Evolutionary conservation across 2,329 filamentous ascomycete genomes (phyloP), one percentile per base, ranked within the genome.

Genomic region (Xylariaceae sp.): DNA sequence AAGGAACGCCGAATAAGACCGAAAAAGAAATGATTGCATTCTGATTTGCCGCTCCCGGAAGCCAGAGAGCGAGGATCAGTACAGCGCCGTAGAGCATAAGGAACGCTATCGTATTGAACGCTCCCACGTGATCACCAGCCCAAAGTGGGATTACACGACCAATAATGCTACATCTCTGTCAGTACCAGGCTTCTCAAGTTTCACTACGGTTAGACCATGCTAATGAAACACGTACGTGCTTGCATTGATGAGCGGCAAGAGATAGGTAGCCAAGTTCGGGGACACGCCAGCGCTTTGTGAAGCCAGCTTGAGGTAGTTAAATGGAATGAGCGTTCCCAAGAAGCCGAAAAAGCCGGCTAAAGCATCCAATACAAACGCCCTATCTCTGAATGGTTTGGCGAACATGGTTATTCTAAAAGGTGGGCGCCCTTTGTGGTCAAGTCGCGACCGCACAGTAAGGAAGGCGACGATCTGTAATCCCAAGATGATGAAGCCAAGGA

Each of bases 41-140:
- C 12, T 31, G 34, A 38, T 49, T 49, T 6, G 40, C 31, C 28
- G 47, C 31, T 14, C 28, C 47, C 18, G 47, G 47, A 31, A 49
- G 42, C 47, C 47, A 49, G 13, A 49, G 47, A 1, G 40, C 74
- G 64, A 88, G 86, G 6, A 85, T 86, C 56, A 84, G 88, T 1
- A 87, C 62, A 2, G 76, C 73, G 10, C 78, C 75, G 66, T 86
- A 89, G 17, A 81, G 71, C 46, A 88, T 76, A 41, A 83, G 78
- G 2, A 77, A 75, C 1, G 75, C 75, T 58, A 70, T 70, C 45
- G 67, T 56, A 62, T 73, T 73, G 64, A 64, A 73, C n/a, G 67
- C 66, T 33, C 71, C 71, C 46, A 70, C 3, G 39, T 61, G 61
- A 61, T 74, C 71, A 44, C 75, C 78, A 4, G 72, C 59, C 45